phyloP scores from a whole-genome alignment of 2,329 filamentous ascomycete species.

The Diaporthe sp. region DNA sequence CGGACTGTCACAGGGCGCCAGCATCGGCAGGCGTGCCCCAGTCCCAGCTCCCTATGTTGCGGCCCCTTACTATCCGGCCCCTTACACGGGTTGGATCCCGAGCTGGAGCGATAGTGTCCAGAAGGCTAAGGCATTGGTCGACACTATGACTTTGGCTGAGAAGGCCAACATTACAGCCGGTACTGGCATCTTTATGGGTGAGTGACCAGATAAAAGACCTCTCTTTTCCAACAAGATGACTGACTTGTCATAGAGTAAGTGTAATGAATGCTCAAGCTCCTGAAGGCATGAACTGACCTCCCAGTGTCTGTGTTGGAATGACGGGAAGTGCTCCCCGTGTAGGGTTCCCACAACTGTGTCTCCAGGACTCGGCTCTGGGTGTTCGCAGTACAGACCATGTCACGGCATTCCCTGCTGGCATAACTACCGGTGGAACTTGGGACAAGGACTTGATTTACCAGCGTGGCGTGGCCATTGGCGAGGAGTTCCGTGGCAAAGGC shows the following conservation, averaged over 20 bases:
- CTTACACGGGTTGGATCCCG: conserved; percentile 77
- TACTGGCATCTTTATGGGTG: conserved; percentile 78
- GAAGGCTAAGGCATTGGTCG: conserved; percentile 77
- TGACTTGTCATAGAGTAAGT: conserved; percentile 43
- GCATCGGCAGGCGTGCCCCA: conserved; percentile 44
- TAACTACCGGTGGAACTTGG: conserved; percentile 81
- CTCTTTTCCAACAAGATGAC: not conserved
- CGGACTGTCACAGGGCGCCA: conserved; percentile 40
- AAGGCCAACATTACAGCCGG: conserved; percentile 84
- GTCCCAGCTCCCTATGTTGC: conserved; percentile 55
- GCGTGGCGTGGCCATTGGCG: conserved; percentile 75
- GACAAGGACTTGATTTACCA: conserved; percentile 79
- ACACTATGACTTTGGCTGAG: conserved; percentile 82
- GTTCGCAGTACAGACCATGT: conserved; percentile 80
- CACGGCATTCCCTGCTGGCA: conserved; percentile 84
- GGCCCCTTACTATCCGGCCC: conserved; percentile 78
- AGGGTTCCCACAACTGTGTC: conserved; percentile 78
- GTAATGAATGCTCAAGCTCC: not conserved
- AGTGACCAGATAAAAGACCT: conserved; percentile 23
- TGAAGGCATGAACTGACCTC: conserved; percentile 30
- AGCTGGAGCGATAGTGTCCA: conserved; percentile 78
- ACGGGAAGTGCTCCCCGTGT: conserved; percentile 78
- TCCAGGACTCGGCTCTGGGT: conserved; percentile 79
- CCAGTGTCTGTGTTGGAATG: conserved; percentile 79
- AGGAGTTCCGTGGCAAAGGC: conserved; percentile 81